Conservation (phyloP, 768 basidiomycete genomes). For the Mycena kentingensis region DNA sequence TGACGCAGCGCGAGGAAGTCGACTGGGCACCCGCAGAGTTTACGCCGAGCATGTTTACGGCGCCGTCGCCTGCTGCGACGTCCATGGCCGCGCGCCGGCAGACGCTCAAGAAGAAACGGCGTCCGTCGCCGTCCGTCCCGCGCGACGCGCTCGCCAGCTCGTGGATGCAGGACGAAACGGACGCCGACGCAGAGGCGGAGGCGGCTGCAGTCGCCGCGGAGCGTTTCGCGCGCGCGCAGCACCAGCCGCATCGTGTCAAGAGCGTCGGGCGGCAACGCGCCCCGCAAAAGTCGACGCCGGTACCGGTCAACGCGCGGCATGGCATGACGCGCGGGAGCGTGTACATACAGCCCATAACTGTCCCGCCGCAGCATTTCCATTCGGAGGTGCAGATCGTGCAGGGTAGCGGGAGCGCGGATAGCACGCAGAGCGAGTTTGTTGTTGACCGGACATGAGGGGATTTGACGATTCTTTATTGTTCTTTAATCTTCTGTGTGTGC, state of each 20-base stretch:
- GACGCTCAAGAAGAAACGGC: conserved; percentile 21
- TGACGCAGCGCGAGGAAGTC: conserved; percentile 17
- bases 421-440: conserved; percentile 17
- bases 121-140: neutral
- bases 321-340: conserved; percentile 17
- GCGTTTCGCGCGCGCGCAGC: too few species aligned
- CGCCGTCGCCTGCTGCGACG: neutral
- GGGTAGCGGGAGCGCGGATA: conserved; percentile 20
- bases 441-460: neutral
- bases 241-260: conserved; percentile 22
- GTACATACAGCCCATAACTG: conserved; percentile 23
- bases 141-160: conserved; percentile 23
- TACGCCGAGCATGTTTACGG: conserved; percentile 14
- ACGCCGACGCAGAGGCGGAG: conserved; percentile 1
- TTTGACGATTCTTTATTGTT: neutral
- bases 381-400: conserved; percentile 23
- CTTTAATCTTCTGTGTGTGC: too few species aligned
- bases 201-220: conserved; percentile 7
- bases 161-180: conserved; percentile 17
- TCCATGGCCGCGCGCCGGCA: neutral
- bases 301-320: conserved; percentile 13
- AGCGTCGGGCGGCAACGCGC: conserved; percentile 21
- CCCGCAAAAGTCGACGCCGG: conserved; percentile 16
- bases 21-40: conserved; percentile 21
- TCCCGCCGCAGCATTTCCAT: conserved; percentile 10